Evolutionary conservation across 1,139 yeast species (phyloP).

Genomic region (Keqinozyma sinolaborantium): DNA sequence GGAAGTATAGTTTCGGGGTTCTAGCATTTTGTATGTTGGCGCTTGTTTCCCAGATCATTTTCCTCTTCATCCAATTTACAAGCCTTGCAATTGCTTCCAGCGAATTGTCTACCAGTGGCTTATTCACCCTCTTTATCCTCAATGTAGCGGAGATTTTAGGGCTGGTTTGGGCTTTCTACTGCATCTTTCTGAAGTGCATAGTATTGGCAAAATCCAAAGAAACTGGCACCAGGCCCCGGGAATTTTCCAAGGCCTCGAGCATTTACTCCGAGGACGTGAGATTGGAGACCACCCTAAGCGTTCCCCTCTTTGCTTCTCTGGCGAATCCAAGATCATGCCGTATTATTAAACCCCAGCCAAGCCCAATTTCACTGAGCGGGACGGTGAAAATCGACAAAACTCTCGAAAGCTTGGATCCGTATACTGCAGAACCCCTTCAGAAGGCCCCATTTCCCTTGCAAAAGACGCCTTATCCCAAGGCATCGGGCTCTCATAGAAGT

Average conservation of each 20-base stretch:
- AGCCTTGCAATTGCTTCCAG: neutral
- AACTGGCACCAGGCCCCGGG: too few species aligned
- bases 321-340: neutral
- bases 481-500: too few species aligned
- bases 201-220: slow-evolving; percentile 1
- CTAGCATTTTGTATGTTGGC: neutral
- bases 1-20: neutral
- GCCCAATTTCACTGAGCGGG: neutral
- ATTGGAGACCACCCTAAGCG: neutral
- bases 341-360: neutral
- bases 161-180: slow-evolving; percentile 1
- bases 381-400: neutral
- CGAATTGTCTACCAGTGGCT: too few species aligned
- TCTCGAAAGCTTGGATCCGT: neutral
- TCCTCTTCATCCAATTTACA: neutral
- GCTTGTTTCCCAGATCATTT: neutral
- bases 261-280: slow-evolving; percentile 3
- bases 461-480: too few species aligned
- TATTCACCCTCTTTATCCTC: too few species aligned
- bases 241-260: slow-evolving; percentile 4
- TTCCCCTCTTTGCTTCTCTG: neutral
- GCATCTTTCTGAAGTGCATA: neutral
- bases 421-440: slow-evolving; percentile 1
- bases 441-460: slow-evolving; percentile 3
- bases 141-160: too few species aligned